Percentiles rank a stretch among this genome's conserved stretches.
phyloP scores from a whole-genome alignment of 2,329 filamentous ascomycete genomes.

The Apiospora sp. region DNA sequence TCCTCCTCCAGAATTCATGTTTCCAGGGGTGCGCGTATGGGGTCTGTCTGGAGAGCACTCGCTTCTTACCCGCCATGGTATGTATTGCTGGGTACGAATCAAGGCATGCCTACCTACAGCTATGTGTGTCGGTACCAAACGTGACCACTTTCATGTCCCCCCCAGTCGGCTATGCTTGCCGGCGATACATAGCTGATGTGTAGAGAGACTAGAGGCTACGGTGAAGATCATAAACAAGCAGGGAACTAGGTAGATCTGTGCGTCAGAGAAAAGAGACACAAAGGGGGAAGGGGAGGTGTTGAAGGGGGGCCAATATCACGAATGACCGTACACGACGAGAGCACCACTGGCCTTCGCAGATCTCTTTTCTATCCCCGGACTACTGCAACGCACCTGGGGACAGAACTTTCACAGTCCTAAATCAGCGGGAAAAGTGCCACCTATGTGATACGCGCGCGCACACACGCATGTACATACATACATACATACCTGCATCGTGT shows the following conservation, averaged over 20 bases:
- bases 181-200: background rate
- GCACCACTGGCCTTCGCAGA: constrained; percentile 16
- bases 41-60: too few species aligned
- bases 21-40: background rate
- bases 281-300: background rate
- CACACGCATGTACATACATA: background rate
- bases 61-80: too few species aligned
- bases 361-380: background rate
- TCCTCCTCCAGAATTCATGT: background rate
- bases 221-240: background rate
- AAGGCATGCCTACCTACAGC: background rate
- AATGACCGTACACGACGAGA: background rate
- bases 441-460: background rate
- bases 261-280: background rate
- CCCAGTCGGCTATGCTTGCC: background rate
- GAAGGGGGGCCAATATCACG: background rate
- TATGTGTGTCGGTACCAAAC: background rate
- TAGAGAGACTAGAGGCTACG: background rate
- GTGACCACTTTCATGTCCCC: background rate
- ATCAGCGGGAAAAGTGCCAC: background rate
- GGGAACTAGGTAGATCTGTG: constrained; percentile 7
- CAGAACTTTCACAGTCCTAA: background rate
- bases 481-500: background rate
- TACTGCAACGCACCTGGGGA: background rate
- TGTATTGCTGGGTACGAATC: background rate